Evolutionary conservation across 176 grass and related monocot species (phyloP).

Genomic region (Luzula sylvatica): DNA sequence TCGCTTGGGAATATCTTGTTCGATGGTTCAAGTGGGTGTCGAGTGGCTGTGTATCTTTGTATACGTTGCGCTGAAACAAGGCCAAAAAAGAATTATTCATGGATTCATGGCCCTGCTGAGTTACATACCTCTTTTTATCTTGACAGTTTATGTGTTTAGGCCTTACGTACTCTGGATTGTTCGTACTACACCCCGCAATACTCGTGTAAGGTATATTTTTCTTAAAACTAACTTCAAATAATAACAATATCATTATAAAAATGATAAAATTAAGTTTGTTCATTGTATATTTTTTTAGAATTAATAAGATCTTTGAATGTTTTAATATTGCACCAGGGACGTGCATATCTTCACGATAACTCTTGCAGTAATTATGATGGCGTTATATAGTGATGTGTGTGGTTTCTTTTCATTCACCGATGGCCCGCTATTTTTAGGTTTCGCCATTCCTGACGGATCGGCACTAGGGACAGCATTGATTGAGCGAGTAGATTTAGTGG

Average conservation of each 20-base stretch:
- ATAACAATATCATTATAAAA: background rate
- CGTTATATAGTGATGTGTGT: background rate
- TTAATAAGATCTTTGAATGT: background rate
- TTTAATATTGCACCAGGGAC: background rate
- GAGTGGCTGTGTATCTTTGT: background rate
- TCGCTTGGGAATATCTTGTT: conserved; percentile 19
- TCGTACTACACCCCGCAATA: background rate
- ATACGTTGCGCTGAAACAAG: background rate
- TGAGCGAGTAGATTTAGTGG: conserved; percentile 16
- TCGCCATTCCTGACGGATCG: conserved; percentile 21
- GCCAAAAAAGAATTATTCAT: background rate
- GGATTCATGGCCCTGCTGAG: background rate
- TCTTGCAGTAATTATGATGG: background rate
- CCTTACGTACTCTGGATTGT: conserved; percentile 17
- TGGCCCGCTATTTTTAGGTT: conserved; percentile 18
- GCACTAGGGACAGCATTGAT: conserved; percentile 27
- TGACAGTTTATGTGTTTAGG: conserved; percentile 6
- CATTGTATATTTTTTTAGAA: no score
- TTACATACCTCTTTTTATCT: background rate
- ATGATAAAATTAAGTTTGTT: background rate
- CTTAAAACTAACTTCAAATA: background rate
- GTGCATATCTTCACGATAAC: conserved; percentile 16
- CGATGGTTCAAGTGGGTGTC: conserved; percentile 4
- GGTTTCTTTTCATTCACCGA: background rate
- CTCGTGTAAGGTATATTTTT: conserved; percentile 1